Conservation (phyloP, 1,284 basidiomycete species). For the Mycena citricolor region DNA sequence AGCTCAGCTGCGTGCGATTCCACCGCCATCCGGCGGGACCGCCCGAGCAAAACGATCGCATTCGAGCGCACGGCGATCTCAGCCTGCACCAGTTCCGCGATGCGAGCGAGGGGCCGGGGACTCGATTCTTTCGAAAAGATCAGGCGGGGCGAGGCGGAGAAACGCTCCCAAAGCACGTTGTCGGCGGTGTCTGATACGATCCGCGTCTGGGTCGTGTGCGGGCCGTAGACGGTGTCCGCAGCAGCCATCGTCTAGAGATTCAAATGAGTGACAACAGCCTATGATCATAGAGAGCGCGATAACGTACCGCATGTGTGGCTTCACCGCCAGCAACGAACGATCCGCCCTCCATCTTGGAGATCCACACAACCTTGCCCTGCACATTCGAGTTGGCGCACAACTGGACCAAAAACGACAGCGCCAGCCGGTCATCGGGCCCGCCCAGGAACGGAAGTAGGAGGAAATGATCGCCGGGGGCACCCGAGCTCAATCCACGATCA, state of each 20-base stretch:
- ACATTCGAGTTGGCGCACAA: conserved; percentile 66
- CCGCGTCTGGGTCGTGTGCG: conserved; percentile 58
- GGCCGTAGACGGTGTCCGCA: conserved; percentile 69
- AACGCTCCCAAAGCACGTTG: conserved; percentile 63
- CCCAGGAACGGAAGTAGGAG: conserved; percentile 90
- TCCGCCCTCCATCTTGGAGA: conserved; percentile 42
- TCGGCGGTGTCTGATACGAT: conserved; percentile 77
- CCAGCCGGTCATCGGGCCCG: conserved; percentile 88
- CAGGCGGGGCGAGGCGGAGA: conserved; percentile 55
- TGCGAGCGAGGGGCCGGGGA: conserved; percentile 53
- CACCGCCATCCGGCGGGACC: conserved; percentile 69
- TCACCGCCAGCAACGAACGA: neutral
- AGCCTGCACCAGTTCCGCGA: conserved; percentile 45
- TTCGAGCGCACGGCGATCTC: conserved; percentile 32
- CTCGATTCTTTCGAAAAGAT: conserved; percentile 50
- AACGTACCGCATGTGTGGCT: conserved; percentile 10
- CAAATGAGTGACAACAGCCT: neutral
- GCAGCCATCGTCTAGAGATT: conserved; percentile 43
- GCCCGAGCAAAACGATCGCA: conserved; percentile 68
- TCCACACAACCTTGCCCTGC: conserved; percentile 68
- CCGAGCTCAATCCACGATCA: conserved; percentile 50
- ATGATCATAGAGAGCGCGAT: neutral
- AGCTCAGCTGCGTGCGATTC: conserved; percentile 61
- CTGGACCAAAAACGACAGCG: conserved; percentile 77
- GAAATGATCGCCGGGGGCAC: conserved; percentile 46